Evolutionary conservation across 345 rosid genomes (phyloP).

Genomic region (Eucalyptus tenuipes): DNA sequence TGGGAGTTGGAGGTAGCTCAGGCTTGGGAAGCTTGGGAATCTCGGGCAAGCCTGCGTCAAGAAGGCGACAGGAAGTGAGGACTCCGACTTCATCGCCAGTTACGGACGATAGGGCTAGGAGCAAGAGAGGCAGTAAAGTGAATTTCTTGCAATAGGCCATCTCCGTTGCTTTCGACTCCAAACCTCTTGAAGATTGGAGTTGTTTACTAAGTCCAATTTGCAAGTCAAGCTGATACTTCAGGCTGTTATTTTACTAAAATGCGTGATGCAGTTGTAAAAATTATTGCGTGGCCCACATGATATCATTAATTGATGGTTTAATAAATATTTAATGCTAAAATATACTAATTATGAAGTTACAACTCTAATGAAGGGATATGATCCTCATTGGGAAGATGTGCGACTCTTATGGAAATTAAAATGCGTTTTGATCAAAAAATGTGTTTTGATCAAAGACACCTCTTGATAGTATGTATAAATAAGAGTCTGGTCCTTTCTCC

Average conservation of each 20-base stretch:
- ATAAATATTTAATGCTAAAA: no score
- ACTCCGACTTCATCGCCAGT: neutral
- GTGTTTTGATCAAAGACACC: no score
- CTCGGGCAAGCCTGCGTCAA: neutral
- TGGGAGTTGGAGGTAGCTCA: neutral
- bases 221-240: neutral
- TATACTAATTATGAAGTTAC: no score
- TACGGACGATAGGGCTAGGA: neutral
- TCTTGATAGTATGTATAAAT: no score
- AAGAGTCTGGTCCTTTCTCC: no score
- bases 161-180: neutral
- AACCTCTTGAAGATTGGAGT: neutral
- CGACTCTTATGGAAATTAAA: no score
- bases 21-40: neutral
- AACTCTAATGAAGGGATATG: no score
- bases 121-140: neutral
- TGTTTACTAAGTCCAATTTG: neutral
- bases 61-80: neutral
- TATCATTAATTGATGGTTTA: no score
- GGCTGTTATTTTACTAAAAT: neutral
- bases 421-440: no score
- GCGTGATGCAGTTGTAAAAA: neutral
- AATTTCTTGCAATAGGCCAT: neutral
- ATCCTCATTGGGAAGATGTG: rapidly evolving
- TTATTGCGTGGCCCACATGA: neutral